Evolutionary conservation across 495 filamentous ascomycete species (phyloP), one percentile per base, ranked within the genome.

Genomic region (Neurospora sp.): DNA sequence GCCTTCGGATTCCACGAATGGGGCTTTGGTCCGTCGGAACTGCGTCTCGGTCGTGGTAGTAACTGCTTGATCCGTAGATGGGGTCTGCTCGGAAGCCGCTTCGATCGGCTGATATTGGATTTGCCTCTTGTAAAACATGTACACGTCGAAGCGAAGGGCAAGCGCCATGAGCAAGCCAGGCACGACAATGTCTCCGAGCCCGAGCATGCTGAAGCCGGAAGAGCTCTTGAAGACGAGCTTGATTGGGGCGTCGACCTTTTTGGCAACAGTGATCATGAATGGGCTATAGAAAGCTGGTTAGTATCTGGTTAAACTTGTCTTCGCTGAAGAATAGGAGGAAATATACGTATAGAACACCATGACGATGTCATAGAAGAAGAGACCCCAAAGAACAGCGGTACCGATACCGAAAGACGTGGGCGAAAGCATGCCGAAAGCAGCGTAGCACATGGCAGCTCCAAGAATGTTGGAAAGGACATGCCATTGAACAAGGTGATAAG

Each of bases 331-430:
- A 40, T 27, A 59, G n/a, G 10, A 20, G 54, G 31, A 44, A 11
- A 82, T 86, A 78, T 79, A 89, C 85, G 96, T 99, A 81, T 92
- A 99, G 79, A 98, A 99, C 71, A 99, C 96, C 83, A 98, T 96
- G 78, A 94, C 92, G 71, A 99, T 95, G 76, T 99, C 96, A 77
- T 99, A 99, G 77, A 95, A 86, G 80, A 98, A 98, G 18, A 99
- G 85, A 0, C 91, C 92, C 4, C 81, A 84, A 0, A 98, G 84
- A 39, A 99, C 90, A 37, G 93, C 81, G 2, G 90, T 90, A 4
- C 94, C 96, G 0, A 93, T 97, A 73, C 85, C 84, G 78, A 97
- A 97, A 0, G 92, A 97, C 0, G 94, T 96, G 0, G 96, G 96
- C 3, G 95, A 97, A 84, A 99, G 88, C 73, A 97, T 82, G 72